Evolutionary conservation across 495 filamentous ascomycete genomes (phyloP).

Genomic region (Aspergillus affinis): DNA sequence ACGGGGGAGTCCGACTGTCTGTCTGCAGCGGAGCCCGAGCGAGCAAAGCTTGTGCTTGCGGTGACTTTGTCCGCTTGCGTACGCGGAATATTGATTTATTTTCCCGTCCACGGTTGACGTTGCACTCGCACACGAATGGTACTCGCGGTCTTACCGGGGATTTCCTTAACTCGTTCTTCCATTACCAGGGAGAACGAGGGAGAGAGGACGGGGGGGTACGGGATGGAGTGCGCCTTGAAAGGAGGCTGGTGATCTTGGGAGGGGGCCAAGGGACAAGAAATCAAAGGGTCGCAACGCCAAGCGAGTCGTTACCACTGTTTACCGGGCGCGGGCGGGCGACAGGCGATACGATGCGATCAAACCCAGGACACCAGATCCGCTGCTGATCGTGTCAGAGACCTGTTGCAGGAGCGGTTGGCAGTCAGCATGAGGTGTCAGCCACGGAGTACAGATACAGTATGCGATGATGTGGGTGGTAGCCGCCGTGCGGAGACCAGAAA

Average conservation of each 20-base stretch:
- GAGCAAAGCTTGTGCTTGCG: no score
- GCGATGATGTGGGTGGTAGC: no score
- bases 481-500: no score
- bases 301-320: background rate
- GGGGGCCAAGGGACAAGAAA: background rate
- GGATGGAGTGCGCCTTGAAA: background rate
- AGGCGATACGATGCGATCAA: background rate
- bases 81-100: background rate
- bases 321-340: background rate
- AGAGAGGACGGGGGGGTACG: no score
- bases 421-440: background rate
- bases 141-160: background rate
- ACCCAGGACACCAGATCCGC: background rate
- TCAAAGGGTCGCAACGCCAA: background rate
- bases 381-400: constrained; percentile 23
- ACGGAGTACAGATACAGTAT: no score
- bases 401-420: constrained; percentile 9
- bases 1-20: background rate
- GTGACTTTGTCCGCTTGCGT: background rate
- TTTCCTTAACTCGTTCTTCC: background rate
- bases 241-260: background rate
- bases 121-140: background rate
- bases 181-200: no score
- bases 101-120: background rate
- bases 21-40: no score